phyloP scores from a whole-genome alignment of 371 early-diverging fungal species.

The Mortierella sp. region DNA sequence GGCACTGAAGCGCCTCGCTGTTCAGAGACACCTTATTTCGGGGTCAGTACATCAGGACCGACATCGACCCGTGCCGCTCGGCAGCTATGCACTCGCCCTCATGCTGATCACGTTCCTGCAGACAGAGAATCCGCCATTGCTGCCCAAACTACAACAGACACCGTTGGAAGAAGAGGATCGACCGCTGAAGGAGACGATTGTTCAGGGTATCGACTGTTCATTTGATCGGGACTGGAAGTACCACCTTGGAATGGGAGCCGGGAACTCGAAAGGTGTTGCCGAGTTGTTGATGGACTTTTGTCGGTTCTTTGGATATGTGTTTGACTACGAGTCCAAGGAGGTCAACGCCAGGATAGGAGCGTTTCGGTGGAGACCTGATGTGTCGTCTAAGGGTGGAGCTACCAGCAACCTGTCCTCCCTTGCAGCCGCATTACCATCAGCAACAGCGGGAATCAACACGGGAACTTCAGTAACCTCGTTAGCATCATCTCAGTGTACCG shows the following conservation, averaged over 20 bases:
- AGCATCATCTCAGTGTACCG: not conserved
- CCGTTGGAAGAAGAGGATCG: slow-evolving; percentile 6
- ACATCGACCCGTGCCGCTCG: slow-evolving; percentile 18
- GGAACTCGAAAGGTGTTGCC: slow-evolving; percentile 34
- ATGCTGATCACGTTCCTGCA: slow-evolving; percentile 51
- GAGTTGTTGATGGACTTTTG: slow-evolving; percentile 50
- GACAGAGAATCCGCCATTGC: slow-evolving; percentile 42
- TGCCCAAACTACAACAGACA: slow-evolving; percentile 35
- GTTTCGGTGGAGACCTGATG: slow-evolving; percentile 38
- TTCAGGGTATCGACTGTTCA: slow-evolving; percentile 47
- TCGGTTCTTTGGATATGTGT: slow-evolving; percentile 53
- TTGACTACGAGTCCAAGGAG: slow-evolving; percentile 48
- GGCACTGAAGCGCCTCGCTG: slow-evolving; percentile 37
- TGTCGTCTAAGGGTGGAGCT: not conserved
- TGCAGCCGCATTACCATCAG: not conserved
- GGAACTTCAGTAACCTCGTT: not conserved
- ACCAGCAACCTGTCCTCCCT: not conserved
- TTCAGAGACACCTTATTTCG: slow-evolving; percentile 25
- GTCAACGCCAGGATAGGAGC: slow-evolving; percentile 44
- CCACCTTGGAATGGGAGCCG: slow-evolving; percentile 26
- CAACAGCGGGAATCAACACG: not conserved
- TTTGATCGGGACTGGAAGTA: slow-evolving; percentile 40
- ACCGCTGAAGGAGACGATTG: slow-evolving; percentile 27
- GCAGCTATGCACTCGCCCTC: slow-evolving; percentile 40
- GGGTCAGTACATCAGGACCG: slow-evolving; percentile 20